These are phyloP conservation scores for Leccinum broughii DNA, from an alignment of 768 basidiomycete species.

Conservation along the genomic window DNA sequence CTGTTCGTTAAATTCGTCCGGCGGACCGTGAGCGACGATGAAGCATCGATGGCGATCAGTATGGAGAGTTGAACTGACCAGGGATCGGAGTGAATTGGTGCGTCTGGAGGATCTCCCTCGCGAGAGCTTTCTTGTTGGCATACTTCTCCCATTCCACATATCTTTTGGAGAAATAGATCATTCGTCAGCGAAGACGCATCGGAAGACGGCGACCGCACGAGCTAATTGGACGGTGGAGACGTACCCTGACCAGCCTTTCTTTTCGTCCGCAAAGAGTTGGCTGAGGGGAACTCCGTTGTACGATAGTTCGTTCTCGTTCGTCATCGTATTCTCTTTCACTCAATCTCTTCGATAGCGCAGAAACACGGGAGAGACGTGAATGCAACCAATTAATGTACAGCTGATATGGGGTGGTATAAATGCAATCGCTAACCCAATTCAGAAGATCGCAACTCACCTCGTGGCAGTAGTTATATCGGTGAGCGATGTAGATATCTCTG, in stretches of 20 bases:
- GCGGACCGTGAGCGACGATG: background rate
- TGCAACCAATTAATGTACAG: background rate
- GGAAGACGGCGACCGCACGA: background rate
- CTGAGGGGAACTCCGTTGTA: background rate
- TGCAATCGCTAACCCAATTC: background rate
- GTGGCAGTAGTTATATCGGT: background rate
- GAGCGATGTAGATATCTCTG: background rate
- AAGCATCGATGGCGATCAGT: background rate
- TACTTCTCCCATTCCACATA: conserved; percentile 20
- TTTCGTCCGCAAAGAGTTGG: conserved; percentile 16
- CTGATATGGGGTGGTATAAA: background rate
- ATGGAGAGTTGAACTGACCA: conserved; percentile 5
- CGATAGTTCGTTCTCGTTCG: background rate
- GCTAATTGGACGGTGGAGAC: background rate
- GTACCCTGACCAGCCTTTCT: conserved; percentile 17
- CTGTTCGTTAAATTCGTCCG: conserved; percentile 21
- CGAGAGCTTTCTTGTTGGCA: conserved; percentile 14
- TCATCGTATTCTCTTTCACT: background rate
- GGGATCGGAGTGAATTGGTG: conserved; percentile 15
- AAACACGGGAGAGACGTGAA: background rate
- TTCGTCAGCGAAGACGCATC: background rate
- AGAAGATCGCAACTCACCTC: background rate
- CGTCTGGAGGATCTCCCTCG: conserved; percentile 11
- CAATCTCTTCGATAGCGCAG: background rate
- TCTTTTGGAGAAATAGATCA: background rate